Evolutionary conservation across 2,329 filamentous ascomycete species (phyloP).

Genomic region (Teratosphaeria zuluensis): DNA sequence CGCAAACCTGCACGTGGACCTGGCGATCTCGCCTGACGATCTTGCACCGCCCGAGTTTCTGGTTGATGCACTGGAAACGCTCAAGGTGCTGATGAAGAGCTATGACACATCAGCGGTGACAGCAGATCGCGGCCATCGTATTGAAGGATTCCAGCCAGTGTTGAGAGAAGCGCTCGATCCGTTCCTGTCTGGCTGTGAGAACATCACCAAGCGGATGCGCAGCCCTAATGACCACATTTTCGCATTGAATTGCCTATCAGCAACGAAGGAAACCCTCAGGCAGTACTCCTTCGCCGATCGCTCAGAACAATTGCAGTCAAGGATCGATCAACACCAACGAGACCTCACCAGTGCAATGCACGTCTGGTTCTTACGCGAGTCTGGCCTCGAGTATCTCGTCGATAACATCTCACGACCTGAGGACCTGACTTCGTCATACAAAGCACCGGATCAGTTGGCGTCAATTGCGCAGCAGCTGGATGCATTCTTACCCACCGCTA

Average conservation of each 20-base stretch:
- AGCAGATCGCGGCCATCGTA: constrained; percentile 40
- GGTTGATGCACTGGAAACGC: constrained; percentile 65
- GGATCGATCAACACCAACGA: constrained; percentile 23
- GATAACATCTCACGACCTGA: constrained; percentile 22
- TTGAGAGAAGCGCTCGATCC: constrained; percentile 75
- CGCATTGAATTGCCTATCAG: constrained; percentile 59
- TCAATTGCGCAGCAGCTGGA: constrained; percentile 69
- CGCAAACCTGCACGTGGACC: constrained; percentile 61
- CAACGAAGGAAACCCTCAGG: constrained; percentile 47
- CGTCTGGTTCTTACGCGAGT: constrained; percentile 61
- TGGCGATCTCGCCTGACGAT: constrained; percentile 60
- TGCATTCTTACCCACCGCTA: constrained; percentile 80
- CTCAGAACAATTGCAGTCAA: constrained; percentile 17
- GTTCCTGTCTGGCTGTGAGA: constrained; percentile 66
- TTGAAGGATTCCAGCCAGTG: constrained; percentile 64
- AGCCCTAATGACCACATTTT: constrained; percentile 58
- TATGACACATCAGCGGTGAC: constrained; percentile 71
- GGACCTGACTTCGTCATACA: constrained; percentile 18
- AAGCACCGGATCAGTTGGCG: constrained; percentile 38
- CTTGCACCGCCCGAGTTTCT: constrained; percentile 73
- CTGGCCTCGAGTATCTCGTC: constrained; percentile 50
- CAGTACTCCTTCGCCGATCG: constrained; percentile 53
- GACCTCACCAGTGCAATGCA: constrained; percentile 50
- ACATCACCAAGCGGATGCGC: constrained; percentile 53
- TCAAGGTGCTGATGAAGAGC: constrained; percentile 71